Base-by-base conservation (phyloP, 106 monocot species). In the Phalaenopsis equestris region DNA sequence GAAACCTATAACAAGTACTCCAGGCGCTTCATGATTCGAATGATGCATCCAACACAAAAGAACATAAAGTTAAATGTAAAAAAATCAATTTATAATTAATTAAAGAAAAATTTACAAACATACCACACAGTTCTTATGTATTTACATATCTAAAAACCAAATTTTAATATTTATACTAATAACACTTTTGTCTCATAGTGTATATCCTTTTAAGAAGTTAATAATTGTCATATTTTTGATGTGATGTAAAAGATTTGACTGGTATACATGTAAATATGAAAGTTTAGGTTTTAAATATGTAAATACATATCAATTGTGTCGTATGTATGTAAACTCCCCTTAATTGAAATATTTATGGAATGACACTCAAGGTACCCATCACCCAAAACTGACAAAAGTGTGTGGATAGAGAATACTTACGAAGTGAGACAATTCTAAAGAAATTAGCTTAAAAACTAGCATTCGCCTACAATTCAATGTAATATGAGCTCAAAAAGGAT, bases 401-500 rank as follows among this genome's bases (percentile, higher is more conserved):
- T 7, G 48, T 48, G 11, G 48, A 48, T 48, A 48, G 48, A 48
- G 11, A 48, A 48, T 0, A 48, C 48, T 11, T 48, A 0, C 7
- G 48, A 11, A 9, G 48, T 48, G 48, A 48, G 48, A 48, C 48
- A 48, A 48, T 48, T 48, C 48, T 48, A 48, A 9, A 48, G 48
- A 48, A 48, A 7, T 48, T 11, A 72, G 11, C 14, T 72, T n/a
- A 65, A 41, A 70, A 72, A 15, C 3, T 10, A 72, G 72, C 72
- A 72, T 52, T 52, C 52, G 72, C 72, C 72, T 16, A 38, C 39
- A 72, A 72, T 36, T 41, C 79, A 79, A 65, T 23, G 11, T n/a
- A 45, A 21, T 21, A 55, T 15, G 49, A 77, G 21, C 24, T 24
- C 64, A 21, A 23, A 1, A 23, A 65, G 49, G 9, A 77, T 15